phyloP scores from a whole-genome alignment of 1,284 basidiomycete genomes.

The Ustilago nuda region DNA sequence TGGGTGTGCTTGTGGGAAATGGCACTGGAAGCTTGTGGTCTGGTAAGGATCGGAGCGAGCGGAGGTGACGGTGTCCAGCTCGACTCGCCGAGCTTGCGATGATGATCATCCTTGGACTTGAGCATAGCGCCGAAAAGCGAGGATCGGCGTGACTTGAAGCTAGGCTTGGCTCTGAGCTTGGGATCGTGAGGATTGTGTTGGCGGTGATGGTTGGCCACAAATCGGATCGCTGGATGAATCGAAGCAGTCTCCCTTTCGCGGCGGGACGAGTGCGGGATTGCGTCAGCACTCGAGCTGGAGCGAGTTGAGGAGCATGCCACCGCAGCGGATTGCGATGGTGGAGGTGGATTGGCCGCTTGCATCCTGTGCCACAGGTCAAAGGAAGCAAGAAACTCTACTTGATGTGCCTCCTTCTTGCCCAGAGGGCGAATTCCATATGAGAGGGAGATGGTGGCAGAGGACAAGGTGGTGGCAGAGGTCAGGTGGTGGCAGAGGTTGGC shows the following conservation, averaged over 20 bases:
- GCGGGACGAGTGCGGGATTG: background rate
- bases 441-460: background rate
- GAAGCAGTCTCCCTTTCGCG: background rate
- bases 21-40: slow-evolving; percentile 4
- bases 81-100: slow-evolving; percentile 7
- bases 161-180: slow-evolving; percentile 35
- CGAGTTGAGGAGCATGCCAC: background rate
- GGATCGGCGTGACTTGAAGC: slow-evolving; percentile 39
- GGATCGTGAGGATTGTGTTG: slow-evolving; percentile 46
- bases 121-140: slow-evolving; percentile 38
- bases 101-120: slow-evolving; percentile 26
- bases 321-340: background rate
- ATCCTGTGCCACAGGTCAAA: slow-evolving; percentile 7
- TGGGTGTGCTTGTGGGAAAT: slow-evolving; percentile 9
- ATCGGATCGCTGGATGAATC: slow-evolving; percentile 10
- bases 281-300: background rate
- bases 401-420: slow-evolving; percentile 1
- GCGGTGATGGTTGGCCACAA: slow-evolving; percentile 51
- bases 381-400: slow-evolving; percentile 1
- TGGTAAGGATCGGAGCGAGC: background rate
- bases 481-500: too few relatives aligned
- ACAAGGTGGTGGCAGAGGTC: too few relatives aligned
- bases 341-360: slow-evolving; percentile 11
- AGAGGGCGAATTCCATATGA: background rate
- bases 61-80: background rate